A percentile compares a stretch with the other conserved stretches of the same genome.
Evolutionary conservation across 106 monocot species (phyloP).

Genomic region (Dendrobium catenatum): DNA sequence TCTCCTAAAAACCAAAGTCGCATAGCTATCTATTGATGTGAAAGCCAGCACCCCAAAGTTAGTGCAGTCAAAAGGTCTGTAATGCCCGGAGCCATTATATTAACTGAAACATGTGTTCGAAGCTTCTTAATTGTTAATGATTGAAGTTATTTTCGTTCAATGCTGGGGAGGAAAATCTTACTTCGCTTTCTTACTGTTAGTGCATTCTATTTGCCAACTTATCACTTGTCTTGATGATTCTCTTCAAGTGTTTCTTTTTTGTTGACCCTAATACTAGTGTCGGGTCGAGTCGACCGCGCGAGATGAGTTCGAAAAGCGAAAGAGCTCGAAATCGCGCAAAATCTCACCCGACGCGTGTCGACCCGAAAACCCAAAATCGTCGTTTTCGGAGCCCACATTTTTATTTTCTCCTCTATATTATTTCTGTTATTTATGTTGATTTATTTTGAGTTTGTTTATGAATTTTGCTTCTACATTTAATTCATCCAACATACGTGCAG

Average conservation of each 20-base stretch:
- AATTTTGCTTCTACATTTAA: not conserved
- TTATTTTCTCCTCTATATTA: not conserved
- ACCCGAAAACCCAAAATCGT: too few relatives aligned
- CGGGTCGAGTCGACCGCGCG: too few relatives aligned
- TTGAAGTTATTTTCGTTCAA: not conserved
- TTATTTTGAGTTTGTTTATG: not conserved
- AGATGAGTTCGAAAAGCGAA: too few relatives aligned
- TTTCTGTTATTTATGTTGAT: not conserved
- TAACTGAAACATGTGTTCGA: not conserved
- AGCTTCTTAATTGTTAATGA: not conserved
- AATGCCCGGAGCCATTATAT: not conserved
- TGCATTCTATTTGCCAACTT: too few relatives aligned
- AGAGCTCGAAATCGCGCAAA: too few relatives aligned
- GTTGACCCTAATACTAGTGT: too few relatives aligned
- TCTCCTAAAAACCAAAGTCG: not conserved
- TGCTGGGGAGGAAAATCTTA: not conserved
- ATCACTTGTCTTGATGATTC: not conserved
- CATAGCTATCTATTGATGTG: not conserved
- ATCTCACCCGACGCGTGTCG: too few relatives aligned
- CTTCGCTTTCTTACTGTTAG: too few relatives aligned
- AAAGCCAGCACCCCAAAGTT: not conserved
- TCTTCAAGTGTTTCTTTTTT: not conserved
- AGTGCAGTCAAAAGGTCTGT: not conserved
- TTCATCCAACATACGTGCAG: slow-evolving; percentile 24
- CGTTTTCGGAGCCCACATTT: not conserved